Evolutionary conservation across 2,329 filamentous ascomycete species (phyloP).

Genomic region (Leptoxyphium fumago): DNA sequence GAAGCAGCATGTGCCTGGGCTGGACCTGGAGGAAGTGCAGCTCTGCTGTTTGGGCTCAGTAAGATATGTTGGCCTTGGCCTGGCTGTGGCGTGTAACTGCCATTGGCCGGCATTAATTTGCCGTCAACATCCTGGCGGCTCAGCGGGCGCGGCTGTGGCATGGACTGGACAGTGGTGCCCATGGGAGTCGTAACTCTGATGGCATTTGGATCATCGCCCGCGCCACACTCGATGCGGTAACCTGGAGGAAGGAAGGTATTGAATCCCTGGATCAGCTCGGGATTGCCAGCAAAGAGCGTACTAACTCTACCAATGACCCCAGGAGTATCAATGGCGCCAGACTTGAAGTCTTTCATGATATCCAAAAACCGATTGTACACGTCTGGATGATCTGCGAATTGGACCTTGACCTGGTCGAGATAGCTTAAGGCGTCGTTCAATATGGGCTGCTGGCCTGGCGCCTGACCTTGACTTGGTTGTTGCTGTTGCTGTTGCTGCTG

Average conservation of each 20-base stretch:
- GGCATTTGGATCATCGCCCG: conserved; percentile 84
- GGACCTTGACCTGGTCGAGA: conserved; percentile 94
- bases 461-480: conserved; percentile 33
- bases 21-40: conserved; percentile 19
- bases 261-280: conserved; percentile 78
- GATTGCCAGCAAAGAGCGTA: conserved; percentile 87
- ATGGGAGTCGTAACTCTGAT: conserved; percentile 95
- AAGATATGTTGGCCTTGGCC: conserved; percentile 22
- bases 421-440: conserved; percentile 83
- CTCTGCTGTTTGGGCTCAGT: conserved; percentile 31
- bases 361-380: conserved; percentile 95
- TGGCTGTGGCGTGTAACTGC: conserved; percentile 27
- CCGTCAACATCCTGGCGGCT: conserved; percentile 14
- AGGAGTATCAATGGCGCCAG: conserved; percentile 92
- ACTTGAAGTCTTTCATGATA: conserved; percentile 99
- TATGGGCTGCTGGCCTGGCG: conserved; percentile 73
- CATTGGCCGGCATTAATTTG: conserved; percentile 15
- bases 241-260: conserved; percentile 93
- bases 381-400: conserved; percentile 91
- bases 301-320: conserved; percentile 96
- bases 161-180: conserved; percentile 88
- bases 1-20: conserved; percentile 4
- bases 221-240: conserved; percentile 91
- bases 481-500: conserved; percentile 10
- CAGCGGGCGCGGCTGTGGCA: conserved; percentile 41